A percentile compares a stretch with the other conserved stretches of the same genome.
Conservation (phyloP, 2,329 filamentous ascomycete species). For the Thielaviopsis euricoi region DNA sequence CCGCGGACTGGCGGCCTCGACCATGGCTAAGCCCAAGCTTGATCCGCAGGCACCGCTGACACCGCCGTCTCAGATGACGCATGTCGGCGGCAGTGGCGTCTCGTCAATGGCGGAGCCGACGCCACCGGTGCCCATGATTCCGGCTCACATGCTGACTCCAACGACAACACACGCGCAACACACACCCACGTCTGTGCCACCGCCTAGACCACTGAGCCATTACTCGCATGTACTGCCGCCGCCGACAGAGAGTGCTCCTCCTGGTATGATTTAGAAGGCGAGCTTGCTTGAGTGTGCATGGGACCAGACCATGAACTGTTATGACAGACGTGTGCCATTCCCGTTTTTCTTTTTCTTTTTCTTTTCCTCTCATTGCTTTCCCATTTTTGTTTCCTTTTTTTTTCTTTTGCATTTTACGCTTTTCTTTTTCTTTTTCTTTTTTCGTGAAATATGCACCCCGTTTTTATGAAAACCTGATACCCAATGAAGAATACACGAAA, state of each 20-base stretch:
- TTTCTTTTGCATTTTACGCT: slow-evolving; percentile 1
- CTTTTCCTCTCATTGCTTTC: background rate
- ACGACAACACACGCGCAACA: slow-evolving; percentile 3
- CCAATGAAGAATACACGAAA: slow-evolving; percentile 9
- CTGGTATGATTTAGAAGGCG: slow-evolving; percentile 5
- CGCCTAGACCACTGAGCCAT: slow-evolving; percentile 12
- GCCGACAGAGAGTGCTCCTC: slow-evolving; percentile 3
- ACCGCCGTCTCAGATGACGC: slow-evolving; percentile 26
- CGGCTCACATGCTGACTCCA: slow-evolving; percentile 15
- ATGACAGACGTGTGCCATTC: background rate
- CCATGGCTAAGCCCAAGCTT: slow-evolving; percentile 30
- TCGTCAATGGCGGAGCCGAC: slow-evolving; percentile 13
- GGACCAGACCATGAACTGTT: background rate
- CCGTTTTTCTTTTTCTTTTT: background rate
- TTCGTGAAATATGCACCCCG: slow-evolving; percentile 1
- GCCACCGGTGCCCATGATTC: slow-evolving; percentile 14
- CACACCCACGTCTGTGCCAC: slow-evolving; percentile 13
- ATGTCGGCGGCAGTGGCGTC: slow-evolving; percentile 18
- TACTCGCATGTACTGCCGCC: slow-evolving; percentile 5
- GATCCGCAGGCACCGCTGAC: slow-evolving; percentile 17
- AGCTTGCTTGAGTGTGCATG: background rate
- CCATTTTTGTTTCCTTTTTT: slow-evolving; percentile 1
- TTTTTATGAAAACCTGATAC: slow-evolving; percentile 10
- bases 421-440: background rate
- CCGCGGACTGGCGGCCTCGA: slow-evolving; percentile 24